These are phyloP conservation scores for Zymoseptoria brevis DNA, from an alignment of 2,329 filamentous ascomycete genomes.

Conservation along the genomic window DNA sequence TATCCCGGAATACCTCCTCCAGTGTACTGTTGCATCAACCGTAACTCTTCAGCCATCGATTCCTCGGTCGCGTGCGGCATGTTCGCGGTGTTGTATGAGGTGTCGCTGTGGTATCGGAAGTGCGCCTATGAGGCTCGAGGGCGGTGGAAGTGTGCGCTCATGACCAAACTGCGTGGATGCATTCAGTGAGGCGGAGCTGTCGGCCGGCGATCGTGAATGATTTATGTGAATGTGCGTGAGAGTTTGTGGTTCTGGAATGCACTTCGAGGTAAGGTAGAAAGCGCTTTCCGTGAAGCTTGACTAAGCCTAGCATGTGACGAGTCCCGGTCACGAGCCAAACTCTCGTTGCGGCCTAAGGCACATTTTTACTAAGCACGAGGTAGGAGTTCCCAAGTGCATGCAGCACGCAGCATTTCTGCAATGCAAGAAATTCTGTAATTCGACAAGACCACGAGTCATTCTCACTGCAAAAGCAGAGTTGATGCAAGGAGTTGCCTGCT, in stretches of 20 bases:
- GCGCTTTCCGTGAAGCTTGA: neutral
- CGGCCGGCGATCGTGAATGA: neutral
- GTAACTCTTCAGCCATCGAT: slow-evolving; percentile 11
- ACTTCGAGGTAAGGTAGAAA: neutral
- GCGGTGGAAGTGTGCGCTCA: slow-evolving; percentile 1
- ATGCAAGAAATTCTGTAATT: no score
- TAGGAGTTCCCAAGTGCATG: no score
- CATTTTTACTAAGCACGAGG: no score
- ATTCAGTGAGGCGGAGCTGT: neutral
- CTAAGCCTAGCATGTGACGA: neutral
- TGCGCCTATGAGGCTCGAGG: slow-evolving; percentile 1
- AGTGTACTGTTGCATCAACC: slow-evolving; percentile 3
- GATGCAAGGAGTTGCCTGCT: no score
- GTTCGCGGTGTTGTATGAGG: slow-evolving; percentile 1
- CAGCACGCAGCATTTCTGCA: no score
- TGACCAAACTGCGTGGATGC: neutral
- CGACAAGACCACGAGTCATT: no score
- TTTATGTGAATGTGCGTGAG: neutral
- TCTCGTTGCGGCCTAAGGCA: neutral
- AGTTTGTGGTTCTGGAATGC: neutral
- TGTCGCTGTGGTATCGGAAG: neutral
- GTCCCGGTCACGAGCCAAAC: neutral
- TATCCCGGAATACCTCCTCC: neutral
- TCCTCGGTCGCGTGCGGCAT: slow-evolving; percentile 34
- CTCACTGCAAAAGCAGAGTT: no score